Conservation (phyloP, 2,329 filamentous ascomycete species). For the Venturia carpophila region DNA sequence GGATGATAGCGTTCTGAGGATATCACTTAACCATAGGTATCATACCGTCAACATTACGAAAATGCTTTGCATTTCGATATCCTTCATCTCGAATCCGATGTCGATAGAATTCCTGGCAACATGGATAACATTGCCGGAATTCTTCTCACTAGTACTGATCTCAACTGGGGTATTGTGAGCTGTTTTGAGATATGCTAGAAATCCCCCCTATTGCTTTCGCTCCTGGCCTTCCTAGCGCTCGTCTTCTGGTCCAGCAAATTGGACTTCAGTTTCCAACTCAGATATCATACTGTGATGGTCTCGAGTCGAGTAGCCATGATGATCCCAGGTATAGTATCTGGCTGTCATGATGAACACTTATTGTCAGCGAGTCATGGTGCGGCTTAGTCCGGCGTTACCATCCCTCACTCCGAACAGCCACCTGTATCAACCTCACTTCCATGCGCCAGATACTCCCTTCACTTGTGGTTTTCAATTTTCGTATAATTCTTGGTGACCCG, state of each 20-base stretch:
- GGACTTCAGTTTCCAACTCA: background rate
- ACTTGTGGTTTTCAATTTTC: background rate
- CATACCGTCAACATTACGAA: background rate
- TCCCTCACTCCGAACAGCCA: background rate
- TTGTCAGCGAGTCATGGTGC: background rate
- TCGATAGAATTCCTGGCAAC: background rate
- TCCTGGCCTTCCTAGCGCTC: too few species aligned
- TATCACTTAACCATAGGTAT: constrained; percentile 1
- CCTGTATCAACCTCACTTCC: background rate
- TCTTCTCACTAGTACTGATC: background rate
- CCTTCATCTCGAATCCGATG: background rate
- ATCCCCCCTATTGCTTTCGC: too few species aligned
- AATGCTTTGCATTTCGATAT: background rate
- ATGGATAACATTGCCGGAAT: too few species aligned
- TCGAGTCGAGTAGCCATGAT: background rate
- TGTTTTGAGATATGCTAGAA: background rate
- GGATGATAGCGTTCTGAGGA: constrained; percentile 1
- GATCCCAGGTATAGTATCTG: too few species aligned
- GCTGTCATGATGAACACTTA: background rate
- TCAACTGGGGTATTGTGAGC: background rate
- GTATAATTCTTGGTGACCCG: background rate
- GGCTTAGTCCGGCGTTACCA: background rate
- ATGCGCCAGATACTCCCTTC: background rate
- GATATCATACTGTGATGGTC: background rate
- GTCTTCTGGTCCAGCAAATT: background rate